Evolutionary conservation across 2,329 filamentous ascomycete genomes (phyloP).

Genomic region (Sphaceloma murrayae): DNA sequence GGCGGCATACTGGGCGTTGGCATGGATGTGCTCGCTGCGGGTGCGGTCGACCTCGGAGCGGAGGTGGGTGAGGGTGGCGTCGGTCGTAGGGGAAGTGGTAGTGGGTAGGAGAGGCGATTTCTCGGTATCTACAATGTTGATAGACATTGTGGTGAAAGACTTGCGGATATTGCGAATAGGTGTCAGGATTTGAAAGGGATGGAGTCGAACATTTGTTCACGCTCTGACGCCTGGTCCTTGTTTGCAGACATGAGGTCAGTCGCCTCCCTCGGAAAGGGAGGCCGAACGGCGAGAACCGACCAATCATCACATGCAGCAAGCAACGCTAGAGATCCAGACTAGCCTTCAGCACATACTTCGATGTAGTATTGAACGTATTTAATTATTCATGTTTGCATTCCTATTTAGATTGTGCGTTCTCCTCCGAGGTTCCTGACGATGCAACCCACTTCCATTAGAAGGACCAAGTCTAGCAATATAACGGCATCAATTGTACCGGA

Average conservation of each 20-base stretch:
- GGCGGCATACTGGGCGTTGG: slow-evolving; percentile 27
- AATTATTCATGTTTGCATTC: too few relatives aligned
- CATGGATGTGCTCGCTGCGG: slow-evolving; percentile 21
- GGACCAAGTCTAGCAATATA: too few relatives aligned
- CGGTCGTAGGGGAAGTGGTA: slow-evolving; percentile 33
- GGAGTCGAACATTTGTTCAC: not conserved
- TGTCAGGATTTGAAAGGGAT: not conserved
- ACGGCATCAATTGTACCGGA: too few relatives aligned
- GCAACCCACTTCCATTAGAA: too few relatives aligned
- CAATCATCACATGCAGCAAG: too few relatives aligned
- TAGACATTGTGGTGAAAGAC: not conserved
- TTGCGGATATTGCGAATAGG: not conserved
- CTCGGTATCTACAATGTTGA: not conserved
- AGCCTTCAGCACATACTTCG: too few relatives aligned
- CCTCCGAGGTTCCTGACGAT: too few relatives aligned
- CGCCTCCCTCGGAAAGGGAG: not conserved
- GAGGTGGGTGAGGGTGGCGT: slow-evolving; percentile 17
- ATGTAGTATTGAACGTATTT: too few relatives aligned
- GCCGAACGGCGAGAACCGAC: too few relatives aligned
- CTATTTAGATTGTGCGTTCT: too few relatives aligned
- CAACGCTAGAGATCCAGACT: too few relatives aligned
- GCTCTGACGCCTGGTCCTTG: not conserved
- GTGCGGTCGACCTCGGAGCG: slow-evolving; percentile 15
- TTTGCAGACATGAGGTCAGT: slow-evolving; percentile 14
- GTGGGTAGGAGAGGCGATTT: slow-evolving; percentile 11